Conservation (phyloP, 352 stramenopile genomes). For the Albugo candida region DNA sequence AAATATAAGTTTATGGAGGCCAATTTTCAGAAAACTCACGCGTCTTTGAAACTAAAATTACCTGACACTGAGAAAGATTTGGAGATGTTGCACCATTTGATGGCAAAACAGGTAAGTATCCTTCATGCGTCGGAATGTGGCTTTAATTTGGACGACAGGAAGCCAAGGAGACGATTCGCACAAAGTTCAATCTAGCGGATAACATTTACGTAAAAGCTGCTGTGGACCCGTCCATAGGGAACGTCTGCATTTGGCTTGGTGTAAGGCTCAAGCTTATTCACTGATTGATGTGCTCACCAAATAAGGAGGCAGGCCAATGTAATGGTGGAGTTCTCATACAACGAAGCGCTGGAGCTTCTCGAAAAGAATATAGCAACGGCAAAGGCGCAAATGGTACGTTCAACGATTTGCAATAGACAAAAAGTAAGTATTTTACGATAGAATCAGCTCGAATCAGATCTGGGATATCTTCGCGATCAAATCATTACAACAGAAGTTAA, state of each 20-base stretch:
- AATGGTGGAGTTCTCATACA: conserved; percentile 95
- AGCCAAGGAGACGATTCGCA: conserved; percentile 59
- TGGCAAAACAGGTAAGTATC: conserved; percentile 33
- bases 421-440: conserved; percentile 4
- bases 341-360: conserved; percentile 86
- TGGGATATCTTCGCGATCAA: conserved; percentile 90
- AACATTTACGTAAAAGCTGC: conserved; percentile 91
- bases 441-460: conserved; percentile 75
- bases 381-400: conserved; percentile 52
- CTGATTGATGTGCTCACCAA: background rate
- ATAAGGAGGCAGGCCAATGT: conserved; percentile 70
- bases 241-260: conserved; percentile 95
- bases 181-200: conserved; percentile 88
- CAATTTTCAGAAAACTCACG: conserved; percentile 65
- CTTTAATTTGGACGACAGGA: conserved; percentile 15
- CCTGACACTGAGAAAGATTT: conserved; percentile 84
- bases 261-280: conserved; percentile 11
- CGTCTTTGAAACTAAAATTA: conserved; percentile 79
- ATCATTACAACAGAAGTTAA: conserved; percentile 96
- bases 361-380: conserved; percentile 48
- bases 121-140: background rate
- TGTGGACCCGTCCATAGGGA: conserved; percentile 76
- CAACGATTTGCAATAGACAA: too few relatives aligned
- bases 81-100: conserved; percentile 48
- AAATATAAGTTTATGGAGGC: conserved; percentile 86